Evolutionary conservation across 768 basidiomycete genomes (phyloP).

Genomic region (Russula compacta): DNA sequence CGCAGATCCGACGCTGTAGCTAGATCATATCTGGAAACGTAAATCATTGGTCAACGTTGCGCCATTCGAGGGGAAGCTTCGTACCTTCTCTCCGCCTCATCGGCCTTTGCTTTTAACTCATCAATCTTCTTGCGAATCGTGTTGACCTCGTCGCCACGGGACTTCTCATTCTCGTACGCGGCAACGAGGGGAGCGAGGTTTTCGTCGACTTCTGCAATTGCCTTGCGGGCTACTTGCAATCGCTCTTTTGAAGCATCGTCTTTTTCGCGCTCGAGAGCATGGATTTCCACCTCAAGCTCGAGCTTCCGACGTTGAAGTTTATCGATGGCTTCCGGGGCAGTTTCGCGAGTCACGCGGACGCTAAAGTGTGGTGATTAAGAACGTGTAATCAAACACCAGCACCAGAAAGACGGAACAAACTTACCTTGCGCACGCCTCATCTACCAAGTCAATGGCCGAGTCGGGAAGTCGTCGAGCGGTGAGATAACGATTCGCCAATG

Average conservation of each 20-base stretch:
- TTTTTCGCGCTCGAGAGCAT: constrained; percentile 89
- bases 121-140: constrained; percentile 74
- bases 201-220: constrained; percentile 77
- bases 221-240: constrained; percentile 61
- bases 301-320: constrained; percentile 81
- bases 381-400: background rate
- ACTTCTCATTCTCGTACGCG: constrained; percentile 82
- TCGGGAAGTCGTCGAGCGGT: constrained; percentile 74
- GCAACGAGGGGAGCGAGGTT: constrained; percentile 73
- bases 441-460: constrained; percentile 84
- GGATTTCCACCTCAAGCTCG: constrained; percentile 90
- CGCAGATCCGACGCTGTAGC: constrained; percentile 78
- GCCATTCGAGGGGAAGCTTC: background rate
- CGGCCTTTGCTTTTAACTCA: constrained; percentile 82
- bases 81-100: constrained; percentile 83
- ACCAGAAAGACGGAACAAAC: constrained; percentile 20
- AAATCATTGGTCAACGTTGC: constrained; percentile 14
- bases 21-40: constrained; percentile 36
- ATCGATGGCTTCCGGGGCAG: constrained; percentile 89
- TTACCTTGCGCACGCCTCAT: constrained; percentile 85
- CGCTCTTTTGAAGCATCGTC: constrained; percentile 83
- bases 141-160: constrained; percentile 72
- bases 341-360: constrained; percentile 88
- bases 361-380: constrained; percentile 29
- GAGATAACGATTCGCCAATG: constrained; percentile 88